Evolutionary conservation across 176 grass and related monocot genomes (phyloP), one percentile per base, ranked within the genome.

Genomic region (Themeda triandra): DNA sequence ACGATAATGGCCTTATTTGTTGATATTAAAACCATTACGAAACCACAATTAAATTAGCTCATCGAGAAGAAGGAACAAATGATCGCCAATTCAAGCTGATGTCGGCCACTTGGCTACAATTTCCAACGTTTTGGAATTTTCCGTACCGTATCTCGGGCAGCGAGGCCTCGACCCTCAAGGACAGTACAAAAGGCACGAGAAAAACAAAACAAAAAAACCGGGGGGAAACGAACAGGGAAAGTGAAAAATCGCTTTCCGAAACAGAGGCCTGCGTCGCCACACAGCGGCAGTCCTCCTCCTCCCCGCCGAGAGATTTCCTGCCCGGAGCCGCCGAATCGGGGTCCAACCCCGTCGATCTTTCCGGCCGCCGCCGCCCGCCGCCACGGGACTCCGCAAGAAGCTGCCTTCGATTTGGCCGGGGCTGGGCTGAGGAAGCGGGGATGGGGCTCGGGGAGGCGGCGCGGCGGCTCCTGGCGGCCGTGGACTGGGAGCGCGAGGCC

Each of bases 401-500:
- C 60, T 44, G 40, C 56, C 12, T 39, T 76, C 51, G 41, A 69
- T 81, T 76, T 33, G n/a, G 18, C 69, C 11, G 44, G 67, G 29
- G 41, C 40, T 8, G 71, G 33, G 45, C 2, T n/a, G n/a, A n/a
- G 33, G 46, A 49, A 31, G 54, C 49, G 83, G 77, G 24, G 28
- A 84, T 89, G 87, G 69, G 76, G 69, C 45, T 75, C 76, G 37
- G 24, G n/a, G 48, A 11, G 15, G 83, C 28, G 78, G 77, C 51
- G 63, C 63, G 10, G 75, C 32, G 13, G 23, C 71, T 89, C 39
- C 39, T 76, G 77, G 13, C 49, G 49, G 49, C 71, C 44, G 35
- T 85, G 62, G 83, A 88, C 64, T 97, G 87, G 94, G 87, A 97
- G 82, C 80, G 64, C 28, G 92, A 97, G 81, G 71, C 85, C 30